These are phyloP conservation scores for Cystoisospora suis DNA, from an alignment of 169 alveolate genomes.

Conservation along the genomic window DNA sequence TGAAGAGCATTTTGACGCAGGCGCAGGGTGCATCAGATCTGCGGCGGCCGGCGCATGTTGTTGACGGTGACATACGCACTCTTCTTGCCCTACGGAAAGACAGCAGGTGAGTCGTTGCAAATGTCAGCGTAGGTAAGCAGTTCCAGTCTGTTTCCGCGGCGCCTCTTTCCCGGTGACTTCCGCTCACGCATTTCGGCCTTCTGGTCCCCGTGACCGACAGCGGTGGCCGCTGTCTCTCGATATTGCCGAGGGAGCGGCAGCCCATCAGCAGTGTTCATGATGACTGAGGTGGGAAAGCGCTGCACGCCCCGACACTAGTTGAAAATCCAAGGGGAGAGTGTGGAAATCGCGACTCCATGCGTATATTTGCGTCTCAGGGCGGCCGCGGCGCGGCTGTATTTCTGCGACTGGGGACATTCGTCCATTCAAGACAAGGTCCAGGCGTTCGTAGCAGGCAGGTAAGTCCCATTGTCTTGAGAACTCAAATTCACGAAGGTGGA, in stretches of 20 bases:
- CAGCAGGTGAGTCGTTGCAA: background rate
- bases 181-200: no score
- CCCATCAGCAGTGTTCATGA: no score
- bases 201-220: no score
- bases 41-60: slow-evolving; percentile 22
- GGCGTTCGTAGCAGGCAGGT: slow-evolving; percentile 23
- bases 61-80: slow-evolving; percentile 10
- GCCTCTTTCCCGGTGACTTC: slow-evolving; percentile 7
- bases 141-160: background rate
- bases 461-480: no score
- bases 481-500: no score
- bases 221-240: no score
- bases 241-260: no score
- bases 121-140: background rate
- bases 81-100: background rate
- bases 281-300: no score
- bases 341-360: no score
- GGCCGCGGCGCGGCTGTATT: background rate
- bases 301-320: no score
- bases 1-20: background rate
- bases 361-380: background rate
- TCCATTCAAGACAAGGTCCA: background rate
- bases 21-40: background rate
- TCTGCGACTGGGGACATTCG: slow-evolving; percentile 35
- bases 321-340: no score